These are phyloP conservation scores for Eremothecium sinecaudum DNA, from an alignment of 1,139 yeast genomes.

Conservation along the genomic window DNA sequence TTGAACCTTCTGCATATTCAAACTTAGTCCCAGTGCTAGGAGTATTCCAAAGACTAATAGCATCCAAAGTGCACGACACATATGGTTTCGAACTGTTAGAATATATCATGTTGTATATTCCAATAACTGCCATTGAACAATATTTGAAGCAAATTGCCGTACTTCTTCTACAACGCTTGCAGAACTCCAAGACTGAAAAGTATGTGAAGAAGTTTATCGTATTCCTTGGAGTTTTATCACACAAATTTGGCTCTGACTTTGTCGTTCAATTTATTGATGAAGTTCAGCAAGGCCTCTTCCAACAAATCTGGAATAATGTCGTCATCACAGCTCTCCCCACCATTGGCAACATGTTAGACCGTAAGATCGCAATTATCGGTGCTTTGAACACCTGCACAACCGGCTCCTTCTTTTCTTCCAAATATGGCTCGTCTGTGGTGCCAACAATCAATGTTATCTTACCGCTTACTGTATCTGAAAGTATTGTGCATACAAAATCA, in stretches of 20 bases:
- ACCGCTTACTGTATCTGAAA: constrained; percentile 34
- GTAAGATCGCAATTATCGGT: constrained; percentile 70
- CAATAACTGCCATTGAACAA: constrained; percentile 41
- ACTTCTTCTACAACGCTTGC: constrained; percentile 69
- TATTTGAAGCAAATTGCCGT: constrained; percentile 66
- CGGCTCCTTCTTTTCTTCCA: constrained; percentile 32
- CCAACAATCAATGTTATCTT: constrained; percentile 47
- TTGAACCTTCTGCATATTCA: constrained; percentile 47
- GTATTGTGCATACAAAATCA: constrained; percentile 28
- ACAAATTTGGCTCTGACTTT: constrained; percentile 36
- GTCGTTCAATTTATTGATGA: constrained; percentile 35
- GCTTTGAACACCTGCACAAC: constrained; percentile 43
- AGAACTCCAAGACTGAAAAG: constrained; percentile 72
- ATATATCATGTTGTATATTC: constrained; percentile 51
- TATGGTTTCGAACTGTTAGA: constrained; percentile 82
- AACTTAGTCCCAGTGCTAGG: constrained; percentile 75
- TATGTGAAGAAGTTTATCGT: constrained; percentile 64
- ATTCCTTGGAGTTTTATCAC: constrained; percentile 44
- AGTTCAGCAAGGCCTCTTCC: constrained; percentile 40
- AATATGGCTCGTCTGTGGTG: constrained; percentile 39
- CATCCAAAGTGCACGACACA: constrained; percentile 71
- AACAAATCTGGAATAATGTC: constrained; percentile 53
- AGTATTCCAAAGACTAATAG: constrained; percentile 87
- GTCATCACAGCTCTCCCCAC: constrained; percentile 58
- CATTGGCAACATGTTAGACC: constrained; percentile 60